Percentiles rank a stretch among this genome's conserved stretches.
These are phyloP conservation scores for Volutella citrinella DNA, from an alignment of 2,329 filamentous ascomycete species.

Conservation along the genomic window DNA sequence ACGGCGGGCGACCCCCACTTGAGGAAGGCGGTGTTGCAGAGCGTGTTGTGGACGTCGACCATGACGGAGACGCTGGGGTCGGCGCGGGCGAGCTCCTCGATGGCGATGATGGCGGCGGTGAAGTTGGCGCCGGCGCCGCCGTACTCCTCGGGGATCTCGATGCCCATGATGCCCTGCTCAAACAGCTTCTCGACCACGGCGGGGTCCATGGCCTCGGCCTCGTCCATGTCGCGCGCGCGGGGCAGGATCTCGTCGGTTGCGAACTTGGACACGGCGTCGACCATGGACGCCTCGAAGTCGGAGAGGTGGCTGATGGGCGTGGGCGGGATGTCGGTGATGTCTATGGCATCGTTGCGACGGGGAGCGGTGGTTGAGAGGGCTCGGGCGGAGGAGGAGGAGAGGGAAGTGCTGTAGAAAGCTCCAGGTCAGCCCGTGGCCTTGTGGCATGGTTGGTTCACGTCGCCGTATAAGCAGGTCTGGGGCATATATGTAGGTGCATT, in stretches of 20 bases:
- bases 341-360: constrained; percentile 44
- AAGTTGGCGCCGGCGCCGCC: constrained; percentile 99
- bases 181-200: constrained; percentile 87
- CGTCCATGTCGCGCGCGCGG: constrained; percentile 95
- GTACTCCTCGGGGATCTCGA: constrained; percentile 97
- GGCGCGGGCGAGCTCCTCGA: constrained; percentile 91
- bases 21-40: constrained; percentile 90
- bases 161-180: constrained; percentile 94
- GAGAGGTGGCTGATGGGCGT: constrained; percentile 92
- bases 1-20: constrained; percentile 76
- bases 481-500: no score
- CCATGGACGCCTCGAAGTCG: constrained; percentile 86
- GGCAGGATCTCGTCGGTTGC: constrained; percentile 85
- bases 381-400: not conserved
- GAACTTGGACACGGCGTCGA: constrained; percentile 86
- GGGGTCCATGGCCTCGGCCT: constrained; percentile 91
- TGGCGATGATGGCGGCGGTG: constrained; percentile 90
- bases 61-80: constrained; percentile 94
- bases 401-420: not conserved
- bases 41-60: constrained; percentile 96
- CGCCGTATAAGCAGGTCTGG: no score
- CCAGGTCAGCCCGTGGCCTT: no score
- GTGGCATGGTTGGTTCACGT: no score
- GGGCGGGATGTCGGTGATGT: constrained; percentile 76
- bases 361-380: constrained; percentile 51